Base-by-base conservation (phyloP, 2,329 filamentous ascomycete species). In the Podosphaera fusca region DNA sequence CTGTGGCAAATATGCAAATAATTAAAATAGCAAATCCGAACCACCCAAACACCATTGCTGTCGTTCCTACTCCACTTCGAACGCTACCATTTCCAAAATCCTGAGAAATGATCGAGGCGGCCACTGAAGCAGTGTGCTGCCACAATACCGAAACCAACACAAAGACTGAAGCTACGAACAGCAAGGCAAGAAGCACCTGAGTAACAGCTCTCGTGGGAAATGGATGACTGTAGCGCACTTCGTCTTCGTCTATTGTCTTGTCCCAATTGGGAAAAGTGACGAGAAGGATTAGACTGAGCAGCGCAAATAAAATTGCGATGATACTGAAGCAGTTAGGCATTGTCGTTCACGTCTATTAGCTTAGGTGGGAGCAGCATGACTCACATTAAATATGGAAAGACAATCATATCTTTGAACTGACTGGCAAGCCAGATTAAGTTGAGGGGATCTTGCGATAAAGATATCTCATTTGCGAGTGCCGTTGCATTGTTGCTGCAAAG, bases 211-310 rank as follows among this genome's bases (percentile, higher is more conserved):
- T 80, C 40, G 86, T 92, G 9, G 92, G 92, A 70, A 98, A 95
- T 6, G 87, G 87, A 72, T 94, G 94, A 68, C 95, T 84, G 71
- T 95, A 87, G 65, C 86, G 81, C 65, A 94, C 88, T 56, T 88
- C 89, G 56, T 79, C 75, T 42, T 78, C 81, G 70, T 92, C 85
- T 61, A 82, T 78, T 70, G 94, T 87, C 70, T 95, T 87, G 70
- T 96, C 89, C 87, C 92, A 98, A 61, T 89, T 89, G 1, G 92
- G 92, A 72, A 96, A 98, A 38, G 92, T 96, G 57, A 89, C 90
- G 56, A 98, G 82, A 47, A 98, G 80, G 60, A 98, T 78, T 69
- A 98, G 87, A 69, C 88, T 95, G 70, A 96, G 77, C 72, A 96
- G 96, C 64, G 92, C 89, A 67, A 98, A 88, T 69, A 98, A 86